Percentiles rank a stretch among this genome's conserved stretches.
Evolutionary conservation across 2,329 filamentous ascomycete genomes (phyloP).

Genomic region (Simplicillium sp.): DNA sequence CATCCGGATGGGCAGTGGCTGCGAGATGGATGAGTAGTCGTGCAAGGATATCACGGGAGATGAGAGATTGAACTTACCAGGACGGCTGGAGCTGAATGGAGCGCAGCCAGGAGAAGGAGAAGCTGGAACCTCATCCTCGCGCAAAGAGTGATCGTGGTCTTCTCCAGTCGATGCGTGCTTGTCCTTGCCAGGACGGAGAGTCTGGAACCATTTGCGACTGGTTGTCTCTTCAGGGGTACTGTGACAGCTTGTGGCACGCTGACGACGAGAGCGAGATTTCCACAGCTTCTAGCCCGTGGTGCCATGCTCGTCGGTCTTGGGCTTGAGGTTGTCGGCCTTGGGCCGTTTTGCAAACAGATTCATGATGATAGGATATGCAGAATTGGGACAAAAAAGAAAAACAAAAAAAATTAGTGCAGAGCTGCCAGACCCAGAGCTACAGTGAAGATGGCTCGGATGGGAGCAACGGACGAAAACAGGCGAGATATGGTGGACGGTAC

Average conservation of each 20-base stretch:
- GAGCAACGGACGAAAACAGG: too few species aligned
- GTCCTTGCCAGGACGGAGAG: constrained; percentile 6
- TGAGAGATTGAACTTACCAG: neutral
- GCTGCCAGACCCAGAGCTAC: too few species aligned
- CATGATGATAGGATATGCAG: constrained; percentile 6
- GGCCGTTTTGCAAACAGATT: constrained; percentile 5
- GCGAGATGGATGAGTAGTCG: neutral
- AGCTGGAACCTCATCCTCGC: too few species aligned
- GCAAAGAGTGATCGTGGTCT: neutral
- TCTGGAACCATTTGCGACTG: constrained; percentile 10
- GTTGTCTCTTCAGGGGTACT: constrained; percentile 1
- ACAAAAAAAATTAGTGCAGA: too few species aligned
- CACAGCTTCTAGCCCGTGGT: constrained; percentile 17
- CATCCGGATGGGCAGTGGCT: constrained; percentile 4
- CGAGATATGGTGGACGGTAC: too few species aligned
- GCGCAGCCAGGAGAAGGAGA: too few species aligned
- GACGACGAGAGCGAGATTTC: constrained; percentile 12
- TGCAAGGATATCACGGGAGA: neutral
- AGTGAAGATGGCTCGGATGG: too few species aligned
- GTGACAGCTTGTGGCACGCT: constrained; percentile 5
- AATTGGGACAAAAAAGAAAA: constrained; percentile 3
- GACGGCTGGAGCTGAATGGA: too few species aligned
- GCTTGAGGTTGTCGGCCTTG: constrained; percentile 3
- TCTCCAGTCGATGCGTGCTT: neutral
- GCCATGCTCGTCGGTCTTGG: constrained; percentile 7